phyloP scores from a whole-genome alignment of 345 rosid genomes.

The Rhizophora apiculata region DNA sequence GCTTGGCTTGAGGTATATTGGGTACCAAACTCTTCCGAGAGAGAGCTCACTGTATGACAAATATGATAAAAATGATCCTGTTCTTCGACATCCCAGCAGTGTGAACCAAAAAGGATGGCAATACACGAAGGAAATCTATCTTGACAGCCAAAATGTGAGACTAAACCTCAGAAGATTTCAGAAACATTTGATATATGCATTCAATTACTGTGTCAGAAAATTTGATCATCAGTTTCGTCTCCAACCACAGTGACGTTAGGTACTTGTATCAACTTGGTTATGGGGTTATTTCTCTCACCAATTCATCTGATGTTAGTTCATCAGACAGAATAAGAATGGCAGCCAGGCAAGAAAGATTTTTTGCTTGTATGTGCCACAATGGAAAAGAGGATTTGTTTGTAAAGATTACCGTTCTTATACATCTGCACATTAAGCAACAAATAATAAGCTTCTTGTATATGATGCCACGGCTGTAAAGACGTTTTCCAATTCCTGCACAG shows the following conservation, averaged over 20 bases:
- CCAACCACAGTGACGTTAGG: neutral
- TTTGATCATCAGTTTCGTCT: conserved; percentile 7
- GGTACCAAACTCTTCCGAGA: conserved; percentile 49
- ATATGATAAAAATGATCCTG: conserved; percentile 54
- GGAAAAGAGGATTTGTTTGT: conserved; percentile 4
- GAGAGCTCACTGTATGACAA: conserved; percentile 69
- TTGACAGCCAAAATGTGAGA: conserved; percentile 61
- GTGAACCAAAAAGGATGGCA: conserved; percentile 69
- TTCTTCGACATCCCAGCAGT: conserved; percentile 59
- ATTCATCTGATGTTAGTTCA: neutral
- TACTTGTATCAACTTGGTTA: neutral
- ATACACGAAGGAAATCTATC: conserved; percentile 67
- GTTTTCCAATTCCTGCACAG: too few relatives aligned
- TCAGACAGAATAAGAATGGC: neutral
- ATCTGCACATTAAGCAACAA: conserved; percentile 1
- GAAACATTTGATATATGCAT: conserved; percentile 52
- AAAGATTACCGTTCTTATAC: neutral
- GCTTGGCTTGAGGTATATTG: conserved; percentile 66
- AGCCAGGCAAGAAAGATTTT: neutral
- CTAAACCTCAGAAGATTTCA: conserved; percentile 53
- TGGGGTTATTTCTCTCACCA: conserved; percentile 6
- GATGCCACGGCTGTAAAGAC: neutral
- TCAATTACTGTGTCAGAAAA: conserved; percentile 31
- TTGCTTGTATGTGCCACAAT: too few relatives aligned
- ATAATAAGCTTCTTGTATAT: conserved; percentile 5